Percentiles rank a stretch among this genome's conserved stretches.
Evolutionary conservation across 768 basidiomycete genomes (phyloP).

Genomic region (Cantharellus cinnabarinus): DNA sequence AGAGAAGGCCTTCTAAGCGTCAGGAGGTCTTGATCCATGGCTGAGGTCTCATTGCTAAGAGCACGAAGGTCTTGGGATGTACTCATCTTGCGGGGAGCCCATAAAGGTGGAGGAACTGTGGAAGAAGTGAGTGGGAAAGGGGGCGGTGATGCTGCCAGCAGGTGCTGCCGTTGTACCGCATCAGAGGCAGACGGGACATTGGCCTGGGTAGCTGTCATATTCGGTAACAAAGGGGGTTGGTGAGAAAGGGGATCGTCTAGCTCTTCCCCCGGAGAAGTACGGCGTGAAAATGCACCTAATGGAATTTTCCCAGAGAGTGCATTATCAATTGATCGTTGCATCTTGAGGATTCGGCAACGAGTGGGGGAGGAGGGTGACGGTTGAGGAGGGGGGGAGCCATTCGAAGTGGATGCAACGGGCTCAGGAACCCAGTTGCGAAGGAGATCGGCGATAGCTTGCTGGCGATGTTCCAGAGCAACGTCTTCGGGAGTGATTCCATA

Average conservation of each 20-base stretch:
- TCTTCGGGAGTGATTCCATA: slow-evolving; percentile 75
- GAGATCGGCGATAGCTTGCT: slow-evolving; percentile 54
- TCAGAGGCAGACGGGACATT: neutral
- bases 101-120: no score
- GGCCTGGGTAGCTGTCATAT: neutral
- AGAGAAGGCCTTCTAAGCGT: slow-evolving; percentile 42
- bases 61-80: neutral
- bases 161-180: neutral
- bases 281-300: slow-evolving; percentile 13
- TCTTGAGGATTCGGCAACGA: slow-evolving; percentile 27
- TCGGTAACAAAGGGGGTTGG: neutral
- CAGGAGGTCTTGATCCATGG: neutral
- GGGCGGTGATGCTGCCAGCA: neutral
- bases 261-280: slow-evolving; percentile 12
- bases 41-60: neutral
- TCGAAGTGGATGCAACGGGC: slow-evolving; percentile 17
- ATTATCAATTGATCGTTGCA: slow-evolving; percentile 66
- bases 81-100: neutral
- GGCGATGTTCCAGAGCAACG: slow-evolving; percentile 63
- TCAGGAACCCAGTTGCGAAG: slow-evolving; percentile 34
- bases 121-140: no score
- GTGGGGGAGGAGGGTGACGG: slow-evolving; percentile 1
- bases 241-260: slow-evolving; percentile 2
- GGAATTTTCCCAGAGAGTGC: slow-evolving; percentile 32
- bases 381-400: neutral